Conservation (phyloP, 345 rosid genomes). For the Cardamine occulta region DNA sequence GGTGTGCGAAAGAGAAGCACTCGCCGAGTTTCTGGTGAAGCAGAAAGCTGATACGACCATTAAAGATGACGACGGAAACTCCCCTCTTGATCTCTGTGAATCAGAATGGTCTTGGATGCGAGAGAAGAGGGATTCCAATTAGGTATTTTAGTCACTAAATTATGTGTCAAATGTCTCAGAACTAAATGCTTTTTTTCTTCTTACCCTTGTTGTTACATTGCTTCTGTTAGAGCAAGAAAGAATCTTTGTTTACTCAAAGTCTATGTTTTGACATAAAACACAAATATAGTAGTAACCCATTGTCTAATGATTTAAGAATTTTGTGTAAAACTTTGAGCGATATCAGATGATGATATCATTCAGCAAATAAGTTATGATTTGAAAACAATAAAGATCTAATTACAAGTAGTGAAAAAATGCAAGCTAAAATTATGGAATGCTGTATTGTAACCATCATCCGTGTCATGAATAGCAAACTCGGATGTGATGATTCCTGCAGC, state of each 20-base stretch:
- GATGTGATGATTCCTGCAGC: slow-evolving; percentile 50
- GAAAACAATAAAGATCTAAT: background rate
- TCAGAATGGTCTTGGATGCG: slow-evolving; percentile 72
- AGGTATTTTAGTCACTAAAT: background rate
- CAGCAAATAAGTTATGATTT: too few relatives aligned
- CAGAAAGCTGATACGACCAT: slow-evolving; percentile 64
- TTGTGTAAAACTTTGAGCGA: too few relatives aligned
- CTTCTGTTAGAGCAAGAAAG: background rate
- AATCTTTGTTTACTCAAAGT: slow-evolving; percentile 1
- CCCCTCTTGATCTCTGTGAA: slow-evolving; percentile 69
- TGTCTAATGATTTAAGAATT: too few relatives aligned
- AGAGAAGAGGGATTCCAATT: slow-evolving; percentile 17
- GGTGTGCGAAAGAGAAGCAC: slow-evolving; percentile 78
- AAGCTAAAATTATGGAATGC: slow-evolving; percentile 87
- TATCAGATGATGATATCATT: too few relatives aligned
- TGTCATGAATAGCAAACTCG: slow-evolving; percentile 54
- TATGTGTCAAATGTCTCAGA: slow-evolving; percentile 4
- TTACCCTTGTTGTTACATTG: background rate
- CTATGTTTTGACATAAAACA: background rate
- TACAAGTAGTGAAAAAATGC: slow-evolving; percentile 75
- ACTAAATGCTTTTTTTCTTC: background rate
- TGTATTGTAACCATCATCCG: slow-evolving; percentile 66
- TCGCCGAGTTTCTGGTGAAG: slow-evolving; percentile 76
- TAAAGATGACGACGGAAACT: slow-evolving; percentile 73
- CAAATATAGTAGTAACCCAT: background rate